Conservation (phyloP, 1,139 yeast species). For the Pichia sp. region DNA sequence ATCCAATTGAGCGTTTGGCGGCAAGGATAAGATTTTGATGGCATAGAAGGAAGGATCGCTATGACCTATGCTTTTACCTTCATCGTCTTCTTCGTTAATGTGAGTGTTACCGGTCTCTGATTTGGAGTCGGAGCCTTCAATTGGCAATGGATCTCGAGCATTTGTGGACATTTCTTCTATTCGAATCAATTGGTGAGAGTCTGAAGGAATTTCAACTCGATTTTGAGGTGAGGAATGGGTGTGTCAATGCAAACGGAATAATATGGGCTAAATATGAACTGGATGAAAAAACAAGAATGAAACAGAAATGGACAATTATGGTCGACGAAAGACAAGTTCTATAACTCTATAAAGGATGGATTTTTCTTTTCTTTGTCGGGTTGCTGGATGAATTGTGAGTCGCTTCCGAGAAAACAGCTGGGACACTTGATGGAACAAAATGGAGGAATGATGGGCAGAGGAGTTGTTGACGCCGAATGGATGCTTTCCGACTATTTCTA, state of each 20-base stretch:
- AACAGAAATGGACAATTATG: background rate
- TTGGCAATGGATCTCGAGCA: background rate
- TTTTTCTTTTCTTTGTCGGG: background rate
- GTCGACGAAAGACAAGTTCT: background rate
- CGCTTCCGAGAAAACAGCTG: too few species aligned
- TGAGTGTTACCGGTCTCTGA: background rate
- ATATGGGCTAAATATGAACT: constrained; percentile 1
- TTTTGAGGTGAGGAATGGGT: too few species aligned
- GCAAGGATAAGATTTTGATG: constrained; percentile 8
- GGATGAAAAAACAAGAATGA: background rate
- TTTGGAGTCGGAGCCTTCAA: background rate
- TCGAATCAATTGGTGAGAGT: too few species aligned
- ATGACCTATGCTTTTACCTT: background rate
- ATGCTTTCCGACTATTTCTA: too few species aligned
- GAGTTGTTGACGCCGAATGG: too few species aligned
- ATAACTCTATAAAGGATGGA: background rate
- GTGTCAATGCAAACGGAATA: constrained; percentile 3
- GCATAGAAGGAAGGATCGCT: constrained; percentile 1
- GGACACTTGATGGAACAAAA: too few species aligned
- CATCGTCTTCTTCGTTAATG: background rate
- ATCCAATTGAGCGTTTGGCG: constrained; percentile 10
- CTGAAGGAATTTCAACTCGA: too few species aligned
- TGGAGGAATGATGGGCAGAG: too few species aligned
- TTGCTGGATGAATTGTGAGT: background rate
- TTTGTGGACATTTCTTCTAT: background rate